phyloP scores from a whole-genome alignment of 176 grass and related monocot genomes.

The barley (Hordeum vulgare) region DNA sequence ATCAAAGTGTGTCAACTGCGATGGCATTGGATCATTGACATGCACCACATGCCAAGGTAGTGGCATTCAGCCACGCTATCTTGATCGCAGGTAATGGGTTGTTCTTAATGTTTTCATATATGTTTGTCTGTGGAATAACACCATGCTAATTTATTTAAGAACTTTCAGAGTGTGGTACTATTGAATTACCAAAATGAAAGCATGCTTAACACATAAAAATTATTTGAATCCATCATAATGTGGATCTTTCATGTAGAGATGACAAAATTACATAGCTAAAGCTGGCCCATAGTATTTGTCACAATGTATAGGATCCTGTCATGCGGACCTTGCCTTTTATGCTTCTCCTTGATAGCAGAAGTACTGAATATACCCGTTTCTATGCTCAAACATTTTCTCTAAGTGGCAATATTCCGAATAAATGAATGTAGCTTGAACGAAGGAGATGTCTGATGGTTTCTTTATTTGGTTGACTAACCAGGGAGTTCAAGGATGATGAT shows the following conservation, averaged over 20 bases:
- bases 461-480: background rate
- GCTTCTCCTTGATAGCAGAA: background rate
- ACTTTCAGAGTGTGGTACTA: background rate
- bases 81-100: slow-evolving; percentile 81
- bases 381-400: background rate
- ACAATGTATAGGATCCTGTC: background rate
- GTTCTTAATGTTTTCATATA: background rate
- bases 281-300: background rate
- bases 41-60: slow-evolving; percentile 95
- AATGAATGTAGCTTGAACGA: background rate
- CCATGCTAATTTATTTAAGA: background rate
- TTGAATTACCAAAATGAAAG: background rate
- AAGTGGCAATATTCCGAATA: background rate
- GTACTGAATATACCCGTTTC: background rate
- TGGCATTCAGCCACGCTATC: slow-evolving; percentile 97
- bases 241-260: background rate
- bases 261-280: background rate
- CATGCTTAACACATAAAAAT: background rate
- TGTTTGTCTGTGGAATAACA: background rate
- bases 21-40: slow-evolving; percentile 78
- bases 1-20: slow-evolving; percentile 86
- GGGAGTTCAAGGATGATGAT: slow-evolving; percentile 35
- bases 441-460: background rate
- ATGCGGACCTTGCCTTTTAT: background rate
- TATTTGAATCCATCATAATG: background rate